Conservation (phyloP, 352 stramenopile species). For the Aphanomyces astaci region DNA sequence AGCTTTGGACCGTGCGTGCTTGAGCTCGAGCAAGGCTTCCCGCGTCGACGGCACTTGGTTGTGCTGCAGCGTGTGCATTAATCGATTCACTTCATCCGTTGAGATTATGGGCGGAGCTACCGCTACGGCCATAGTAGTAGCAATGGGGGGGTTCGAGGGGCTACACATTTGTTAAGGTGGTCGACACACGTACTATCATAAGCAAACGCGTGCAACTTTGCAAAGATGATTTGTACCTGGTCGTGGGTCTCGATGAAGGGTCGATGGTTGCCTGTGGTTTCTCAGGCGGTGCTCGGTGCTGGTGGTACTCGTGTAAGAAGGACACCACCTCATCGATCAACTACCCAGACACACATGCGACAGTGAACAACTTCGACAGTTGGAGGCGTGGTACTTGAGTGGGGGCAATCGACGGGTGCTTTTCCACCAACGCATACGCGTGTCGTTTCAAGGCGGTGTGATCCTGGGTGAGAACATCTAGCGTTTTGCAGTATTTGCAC, state of each 20-base stretch:
- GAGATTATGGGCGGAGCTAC: background rate
- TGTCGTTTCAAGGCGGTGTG: background rate
- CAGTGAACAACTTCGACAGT: background rate
- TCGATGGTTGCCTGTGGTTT: background rate
- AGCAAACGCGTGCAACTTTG: background rate
- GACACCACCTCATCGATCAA: background rate
- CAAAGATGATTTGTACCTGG: background rate
- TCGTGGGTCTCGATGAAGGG: background rate
- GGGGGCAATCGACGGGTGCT: background rate
- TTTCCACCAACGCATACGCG: background rate
- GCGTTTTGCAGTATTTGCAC: conserved; percentile 15
- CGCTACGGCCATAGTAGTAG: background rate
- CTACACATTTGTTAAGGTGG: background rate
- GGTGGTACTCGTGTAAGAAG: background rate
- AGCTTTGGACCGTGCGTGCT: background rate
- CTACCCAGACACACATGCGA: background rate
- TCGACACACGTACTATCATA: too few relatives aligned
- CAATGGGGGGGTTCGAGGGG: background rate
- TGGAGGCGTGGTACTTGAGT: background rate
- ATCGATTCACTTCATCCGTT: conserved; percentile 1
- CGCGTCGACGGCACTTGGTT: background rate
- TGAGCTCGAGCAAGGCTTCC: conserved; percentile 10
- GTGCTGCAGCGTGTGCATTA: background rate
- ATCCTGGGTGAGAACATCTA: background rate
- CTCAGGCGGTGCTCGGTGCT: too few relatives aligned